Percentiles rank a stretch among this genome's conserved stretches.
These are phyloP conservation scores for Sarcomyxa edulis DNA, from an alignment of 768 basidiomycete species.

Conservation along the genomic window DNA sequence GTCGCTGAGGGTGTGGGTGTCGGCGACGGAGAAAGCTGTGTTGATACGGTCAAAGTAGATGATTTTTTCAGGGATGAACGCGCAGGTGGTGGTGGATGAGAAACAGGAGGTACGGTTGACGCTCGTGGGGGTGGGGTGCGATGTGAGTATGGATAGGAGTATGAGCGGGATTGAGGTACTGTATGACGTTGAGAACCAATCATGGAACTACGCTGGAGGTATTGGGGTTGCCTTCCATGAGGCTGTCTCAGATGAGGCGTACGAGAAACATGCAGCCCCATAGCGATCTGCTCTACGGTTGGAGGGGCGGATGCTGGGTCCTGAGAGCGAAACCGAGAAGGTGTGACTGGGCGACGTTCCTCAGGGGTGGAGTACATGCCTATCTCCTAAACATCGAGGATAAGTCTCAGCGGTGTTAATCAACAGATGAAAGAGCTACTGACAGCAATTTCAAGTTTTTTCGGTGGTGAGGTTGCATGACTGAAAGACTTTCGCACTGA, in stretches of 20 bases:
- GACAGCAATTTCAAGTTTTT: constrained; percentile 17
- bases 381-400: constrained; percentile 9
- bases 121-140: constrained; percentile 14
- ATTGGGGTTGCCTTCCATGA: constrained; percentile 1
- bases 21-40: constrained; percentile 28
- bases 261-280: constrained; percentile 74
- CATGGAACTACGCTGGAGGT: no score
- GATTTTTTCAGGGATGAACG: constrained; percentile 66
- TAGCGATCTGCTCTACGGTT: constrained; percentile 72
- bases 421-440: constrained; percentile 2
- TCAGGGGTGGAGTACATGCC: constrained; percentile 39
- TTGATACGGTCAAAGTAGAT: constrained; percentile 28
- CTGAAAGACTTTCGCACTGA: constrained; percentile 16
- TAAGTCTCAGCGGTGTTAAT: neutral
- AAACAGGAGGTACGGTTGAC: constrained; percentile 18
- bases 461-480: constrained; percentile 8
- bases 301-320: constrained; percentile 43
- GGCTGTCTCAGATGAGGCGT: constrained; percentile 65
- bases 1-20: constrained; percentile 30
- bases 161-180: constrained; percentile 24
- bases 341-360: constrained; percentile 23
- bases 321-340: constrained; percentile 30
- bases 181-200: no score
- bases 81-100: constrained; percentile 48
- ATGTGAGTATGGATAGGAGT: constrained; percentile 24